Evolutionary conservation across 345 rosid genomes (phyloP).

Genomic region (Punica granatum): DNA sequence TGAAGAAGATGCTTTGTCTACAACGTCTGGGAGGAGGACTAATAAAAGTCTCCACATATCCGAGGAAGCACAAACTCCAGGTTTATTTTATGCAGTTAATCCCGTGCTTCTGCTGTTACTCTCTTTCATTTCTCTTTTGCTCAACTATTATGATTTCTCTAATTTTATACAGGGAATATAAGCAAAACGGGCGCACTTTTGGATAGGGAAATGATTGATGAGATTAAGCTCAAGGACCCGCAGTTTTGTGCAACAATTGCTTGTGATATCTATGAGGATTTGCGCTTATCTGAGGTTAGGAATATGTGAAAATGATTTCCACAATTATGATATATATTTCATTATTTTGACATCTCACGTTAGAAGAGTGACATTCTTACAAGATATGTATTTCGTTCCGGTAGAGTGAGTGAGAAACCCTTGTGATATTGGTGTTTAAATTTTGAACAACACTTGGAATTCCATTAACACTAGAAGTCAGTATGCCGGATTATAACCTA

Average conservation of each 20-base stretch:
- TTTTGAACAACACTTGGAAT: neutral
- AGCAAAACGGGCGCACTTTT: conserved; percentile 44
- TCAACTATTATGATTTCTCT: neutral
- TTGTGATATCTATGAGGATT: conserved; percentile 43
- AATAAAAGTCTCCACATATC: conserved; percentile 59
- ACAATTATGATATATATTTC: neutral
- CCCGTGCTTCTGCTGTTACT: too few relatives aligned
- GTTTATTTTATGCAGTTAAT: conserved; percentile 43
- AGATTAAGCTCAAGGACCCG: conserved; percentile 46
- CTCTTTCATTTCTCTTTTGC: neutral
- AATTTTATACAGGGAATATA: conserved; percentile 1
- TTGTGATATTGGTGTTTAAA: neutral
- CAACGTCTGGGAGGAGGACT: conserved; percentile 57
- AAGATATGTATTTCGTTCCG: neutral
- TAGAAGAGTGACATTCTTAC: neutral
- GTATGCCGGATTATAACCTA: neutral
- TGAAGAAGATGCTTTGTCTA: conserved; percentile 28
- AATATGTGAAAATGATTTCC: neutral
- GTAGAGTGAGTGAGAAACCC: neutral
- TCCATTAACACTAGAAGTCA: neutral
- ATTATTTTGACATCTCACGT: neutral
- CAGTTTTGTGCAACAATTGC: conserved; percentile 74
- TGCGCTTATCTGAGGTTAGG: conserved; percentile 66
- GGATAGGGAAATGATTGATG: conserved; percentile 40
- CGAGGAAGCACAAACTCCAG: conserved; percentile 34